Evolutionary conservation across 345 rosid genomes (phyloP).

Genomic region (Sonneratia caseolaris): DNA sequence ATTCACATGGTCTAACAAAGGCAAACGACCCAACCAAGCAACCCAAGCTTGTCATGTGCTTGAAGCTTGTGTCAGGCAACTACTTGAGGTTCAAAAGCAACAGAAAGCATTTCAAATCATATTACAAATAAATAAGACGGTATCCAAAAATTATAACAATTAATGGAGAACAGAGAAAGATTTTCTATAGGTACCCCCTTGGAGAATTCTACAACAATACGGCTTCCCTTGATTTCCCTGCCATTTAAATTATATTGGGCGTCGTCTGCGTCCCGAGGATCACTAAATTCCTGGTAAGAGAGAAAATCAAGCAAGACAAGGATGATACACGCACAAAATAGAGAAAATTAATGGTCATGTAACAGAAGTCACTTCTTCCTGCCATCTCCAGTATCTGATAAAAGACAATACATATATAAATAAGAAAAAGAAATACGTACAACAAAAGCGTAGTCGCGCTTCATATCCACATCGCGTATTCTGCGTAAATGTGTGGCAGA

Average conservation of each 20-base stretch:
- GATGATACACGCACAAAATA: background rate
- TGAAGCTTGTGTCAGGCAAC: too few relatives aligned
- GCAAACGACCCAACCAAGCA: background rate
- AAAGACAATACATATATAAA: conserved; percentile 1
- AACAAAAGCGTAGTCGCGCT: conserved; percentile 98
- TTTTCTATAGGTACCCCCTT: conserved; percentile 49
- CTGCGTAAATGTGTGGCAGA: conserved; percentile 96
- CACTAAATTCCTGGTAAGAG: conserved; percentile 74
- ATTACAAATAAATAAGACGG: background rate
- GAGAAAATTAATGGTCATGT: too few relatives aligned
- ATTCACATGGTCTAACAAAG: background rate
- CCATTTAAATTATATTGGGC: conserved; percentile 81
- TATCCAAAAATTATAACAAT: background rate
- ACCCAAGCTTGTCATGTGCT: too few relatives aligned
- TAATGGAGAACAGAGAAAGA: background rate
- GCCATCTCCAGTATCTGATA: background rate
- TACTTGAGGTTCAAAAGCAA: too few relatives aligned
- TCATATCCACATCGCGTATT: conserved; percentile 98
- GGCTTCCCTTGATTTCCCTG: conserved; percentile 74
- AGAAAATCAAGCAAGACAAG: conserved; percentile 4
- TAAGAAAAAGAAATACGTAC: conserved; percentile 39
- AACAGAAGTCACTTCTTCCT: background rate
- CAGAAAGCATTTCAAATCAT: background rate
- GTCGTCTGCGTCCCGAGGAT: conserved; percentile 94
- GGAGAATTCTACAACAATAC: conserved; percentile 79